Evolutionary conservation across 2,329 filamentous ascomycete genomes (phyloP).

Genomic region (Botryosphaeria agaves): DNA sequence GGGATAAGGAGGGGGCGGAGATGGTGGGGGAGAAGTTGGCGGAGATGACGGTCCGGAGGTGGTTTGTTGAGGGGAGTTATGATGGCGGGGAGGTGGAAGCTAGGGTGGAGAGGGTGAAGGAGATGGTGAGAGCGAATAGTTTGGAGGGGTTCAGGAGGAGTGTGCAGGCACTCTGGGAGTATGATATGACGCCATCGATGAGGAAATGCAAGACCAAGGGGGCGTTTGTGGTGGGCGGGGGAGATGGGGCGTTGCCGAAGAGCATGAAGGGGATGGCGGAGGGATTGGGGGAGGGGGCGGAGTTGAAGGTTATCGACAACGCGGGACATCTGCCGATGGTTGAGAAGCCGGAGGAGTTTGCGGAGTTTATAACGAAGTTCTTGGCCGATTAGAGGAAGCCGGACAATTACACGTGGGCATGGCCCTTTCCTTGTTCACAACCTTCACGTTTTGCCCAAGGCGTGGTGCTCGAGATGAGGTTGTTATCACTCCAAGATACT

Average conservation of each 20-base stretch:
- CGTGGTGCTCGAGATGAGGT: too few species aligned
- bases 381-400: too few species aligned
- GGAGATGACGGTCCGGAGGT: slow-evolving; percentile 52
- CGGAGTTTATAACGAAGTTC: slow-evolving; percentile 42
- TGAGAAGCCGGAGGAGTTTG: slow-evolving; percentile 53
- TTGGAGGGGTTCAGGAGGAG: slow-evolving; percentile 51
- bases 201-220: slow-evolving; percentile 37
- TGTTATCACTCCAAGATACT: too few species aligned
- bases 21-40: slow-evolving; percentile 50
- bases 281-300: slow-evolving; percentile 37
- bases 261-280: slow-evolving; percentile 62
- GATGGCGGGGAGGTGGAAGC: slow-evolving; percentile 29
- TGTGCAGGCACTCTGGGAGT: slow-evolving; percentile 54
- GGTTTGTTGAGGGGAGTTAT: slow-evolving; percentile 51
- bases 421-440: too few species aligned
- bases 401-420: too few species aligned
- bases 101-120: slow-evolving; percentile 40
- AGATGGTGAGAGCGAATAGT: slow-evolving; percentile 53
- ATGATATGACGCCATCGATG: slow-evolving; percentile 46
- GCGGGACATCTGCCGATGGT: slow-evolving; percentile 77
- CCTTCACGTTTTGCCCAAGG: too few species aligned
- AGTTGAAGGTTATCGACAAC: slow-evolving; percentile 47
- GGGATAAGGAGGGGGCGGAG: slow-evolving; percentile 16
- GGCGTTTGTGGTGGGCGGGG: slow-evolving; percentile 53
- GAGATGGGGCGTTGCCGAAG: slow-evolving; percentile 58